A percentile compares a stretch with the other conserved stretches of the same genome.
phyloP scores from a whole-genome alignment of 768 basidiomycete species.

The Hygrocybe coccinea region DNA sequence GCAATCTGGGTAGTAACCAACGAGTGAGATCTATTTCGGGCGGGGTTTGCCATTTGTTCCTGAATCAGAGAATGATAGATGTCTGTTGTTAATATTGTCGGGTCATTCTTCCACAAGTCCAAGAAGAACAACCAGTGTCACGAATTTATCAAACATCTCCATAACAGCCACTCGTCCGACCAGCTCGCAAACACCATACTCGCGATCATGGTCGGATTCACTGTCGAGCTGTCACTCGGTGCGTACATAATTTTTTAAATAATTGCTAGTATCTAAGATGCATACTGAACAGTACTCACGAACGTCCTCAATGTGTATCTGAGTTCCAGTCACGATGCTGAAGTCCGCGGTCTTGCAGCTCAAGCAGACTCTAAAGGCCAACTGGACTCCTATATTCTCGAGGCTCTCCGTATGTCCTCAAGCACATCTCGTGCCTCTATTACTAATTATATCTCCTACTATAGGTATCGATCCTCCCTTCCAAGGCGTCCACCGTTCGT shows the following conservation, averaged over 20 bases:
- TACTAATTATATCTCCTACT: conserved; percentile 5
- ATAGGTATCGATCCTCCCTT: conserved; percentile 71
- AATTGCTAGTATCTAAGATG: conserved; percentile 5
- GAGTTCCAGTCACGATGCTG: conserved; percentile 40
- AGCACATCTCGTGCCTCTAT: neutral
- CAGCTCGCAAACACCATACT: conserved; percentile 65
- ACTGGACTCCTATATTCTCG: conserved; percentile 56
- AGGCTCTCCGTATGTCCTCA: conserved; percentile 60
- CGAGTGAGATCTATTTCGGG: conserved; percentile 33
- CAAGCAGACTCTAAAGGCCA: conserved; percentile 32
- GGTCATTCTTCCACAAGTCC: conserved; percentile 45
- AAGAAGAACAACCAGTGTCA: conserved; percentile 44
- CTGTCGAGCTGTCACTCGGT: conserved; percentile 70
- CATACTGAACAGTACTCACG: conserved; percentile 44
- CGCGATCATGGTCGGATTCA: conserved; percentile 62
- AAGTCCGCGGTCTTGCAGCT: conserved; percentile 36
- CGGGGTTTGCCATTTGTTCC: neutral
- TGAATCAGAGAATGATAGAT: conserved; percentile 33
- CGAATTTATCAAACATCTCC: conserved; percentile 53
- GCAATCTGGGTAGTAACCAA: conserved; percentile 39
- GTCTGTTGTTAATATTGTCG: conserved; percentile 40
- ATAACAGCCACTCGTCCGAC: conserved; percentile 53
- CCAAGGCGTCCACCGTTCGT: conserved; percentile 61
- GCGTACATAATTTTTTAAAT: conserved; percentile 10
- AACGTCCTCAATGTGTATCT: conserved; percentile 65